Percentiles rank a stretch among this genome's conserved stretches.
Conservation (phyloP, 345 rosid genomes). For the Eucalyptus curtisii region DNA sequence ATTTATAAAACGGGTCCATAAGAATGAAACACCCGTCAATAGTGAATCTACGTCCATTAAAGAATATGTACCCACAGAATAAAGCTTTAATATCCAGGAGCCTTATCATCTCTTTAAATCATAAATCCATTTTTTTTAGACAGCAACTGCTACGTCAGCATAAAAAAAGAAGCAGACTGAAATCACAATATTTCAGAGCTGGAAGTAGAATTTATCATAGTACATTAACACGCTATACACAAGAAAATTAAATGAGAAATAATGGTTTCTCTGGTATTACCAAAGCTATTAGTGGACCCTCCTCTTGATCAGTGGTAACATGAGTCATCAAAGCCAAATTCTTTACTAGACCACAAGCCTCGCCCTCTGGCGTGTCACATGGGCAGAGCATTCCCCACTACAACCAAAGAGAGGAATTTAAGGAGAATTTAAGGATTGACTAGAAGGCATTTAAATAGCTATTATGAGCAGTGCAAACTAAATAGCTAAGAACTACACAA, state of each 20-base stretch:
- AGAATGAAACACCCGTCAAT: background rate
- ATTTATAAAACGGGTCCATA: background rate
- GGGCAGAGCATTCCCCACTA: constrained; percentile 99
- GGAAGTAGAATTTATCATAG: background rate
- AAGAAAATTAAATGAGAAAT: background rate
- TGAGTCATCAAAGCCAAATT: constrained; percentile 99
- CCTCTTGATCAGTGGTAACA: constrained; percentile 92
- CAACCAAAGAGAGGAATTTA: background rate
- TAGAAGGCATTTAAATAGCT: background rate
- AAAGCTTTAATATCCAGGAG: background rate
- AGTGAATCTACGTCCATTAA: background rate
- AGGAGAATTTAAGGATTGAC: background rate
- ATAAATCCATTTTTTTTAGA: background rate
- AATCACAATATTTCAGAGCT: background rate
- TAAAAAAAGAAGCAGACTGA: background rate
- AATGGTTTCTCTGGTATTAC: constrained; percentile 13
- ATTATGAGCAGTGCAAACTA: background rate
- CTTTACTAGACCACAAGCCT: constrained; percentile 94
- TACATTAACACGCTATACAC: background rate
- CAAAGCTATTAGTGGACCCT: constrained; percentile 70
- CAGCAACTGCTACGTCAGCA: background rate
- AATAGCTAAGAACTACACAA: background rate
- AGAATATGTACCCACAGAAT: background rate
- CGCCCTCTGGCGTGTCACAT: constrained; percentile 98
- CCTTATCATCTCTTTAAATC: background rate